phyloP scores from a whole-genome alignment of 176 grass and related monocot species.

The Juncus inflexus region DNA sequence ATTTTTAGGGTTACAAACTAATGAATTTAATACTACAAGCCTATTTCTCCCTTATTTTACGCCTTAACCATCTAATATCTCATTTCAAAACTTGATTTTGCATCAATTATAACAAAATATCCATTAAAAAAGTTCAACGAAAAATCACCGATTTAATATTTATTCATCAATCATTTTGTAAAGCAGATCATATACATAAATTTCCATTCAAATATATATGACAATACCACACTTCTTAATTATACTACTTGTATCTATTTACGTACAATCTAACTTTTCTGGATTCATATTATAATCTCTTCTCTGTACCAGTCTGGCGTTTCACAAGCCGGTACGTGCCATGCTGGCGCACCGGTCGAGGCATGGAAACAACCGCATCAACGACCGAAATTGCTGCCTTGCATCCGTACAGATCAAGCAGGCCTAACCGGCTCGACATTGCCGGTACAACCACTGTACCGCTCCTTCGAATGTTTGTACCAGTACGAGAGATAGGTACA shows the following conservation, averaged over 20 bases:
- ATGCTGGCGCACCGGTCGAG: constrained; percentile 29
- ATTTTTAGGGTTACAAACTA: neutral
- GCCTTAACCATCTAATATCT: no score
- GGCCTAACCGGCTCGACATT: constrained; percentile 25
- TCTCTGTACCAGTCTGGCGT: constrained; percentile 19
- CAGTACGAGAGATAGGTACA: constrained; percentile 4
- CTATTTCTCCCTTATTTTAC: neutral
- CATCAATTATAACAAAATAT: no score
- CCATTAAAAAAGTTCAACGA: no score
- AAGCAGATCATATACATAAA: neutral
- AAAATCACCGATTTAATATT: neutral
- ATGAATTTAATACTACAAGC: neutral
- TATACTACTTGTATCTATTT: constrained; percentile 33
- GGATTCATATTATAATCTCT: constrained; percentile 17
- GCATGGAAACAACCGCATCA: constrained; percentile 49
- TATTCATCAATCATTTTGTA: neutral
- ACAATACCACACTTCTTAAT: constrained; percentile 24
- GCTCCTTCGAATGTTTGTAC: constrained; percentile 12
- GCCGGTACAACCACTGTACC: constrained; percentile 18
- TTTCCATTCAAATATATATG: constrained; percentile 17
- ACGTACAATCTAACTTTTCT: constrained; percentile 20
- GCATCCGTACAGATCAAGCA: constrained; percentile 64
- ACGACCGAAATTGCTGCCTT: constrained; percentile 50
- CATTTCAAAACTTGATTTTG: no score
- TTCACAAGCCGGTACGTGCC: constrained; percentile 9